Percentiles rank a stretch among this genome's conserved stretches.
Evolutionary conservation across 768 basidiomycete genomes (phyloP).

Genomic region (Tulasnella sp.): DNA sequence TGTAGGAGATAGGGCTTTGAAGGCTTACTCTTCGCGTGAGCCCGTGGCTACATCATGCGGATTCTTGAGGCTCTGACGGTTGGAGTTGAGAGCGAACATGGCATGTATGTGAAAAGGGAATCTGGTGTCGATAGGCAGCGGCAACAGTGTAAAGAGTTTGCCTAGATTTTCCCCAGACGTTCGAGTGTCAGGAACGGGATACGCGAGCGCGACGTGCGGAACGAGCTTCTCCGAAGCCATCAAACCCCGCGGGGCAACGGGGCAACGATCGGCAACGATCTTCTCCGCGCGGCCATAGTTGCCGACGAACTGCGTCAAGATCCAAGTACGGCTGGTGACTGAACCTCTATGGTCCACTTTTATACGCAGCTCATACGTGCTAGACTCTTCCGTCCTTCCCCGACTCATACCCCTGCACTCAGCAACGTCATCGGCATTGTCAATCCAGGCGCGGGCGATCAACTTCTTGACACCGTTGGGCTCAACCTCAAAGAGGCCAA

Average conservation of each 20-base stretch:
- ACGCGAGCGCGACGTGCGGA: conserved; percentile 27
- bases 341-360: background rate
- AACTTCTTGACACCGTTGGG: conserved; percentile 18
- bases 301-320: conserved; percentile 20
- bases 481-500: conserved; percentile 34
- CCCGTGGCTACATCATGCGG: background rate
- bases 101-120: conserved; percentile 9
- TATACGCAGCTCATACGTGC: background rate
- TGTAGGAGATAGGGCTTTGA: background rate
- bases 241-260: conserved; percentile 21
- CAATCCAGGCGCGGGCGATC: conserved; percentile 14
- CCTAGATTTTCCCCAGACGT: conserved; percentile 21
- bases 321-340: background rate
- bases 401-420: background rate
- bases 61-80: background rate
- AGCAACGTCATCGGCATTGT: background rate
- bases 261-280: background rate
- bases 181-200: conserved; percentile 24
- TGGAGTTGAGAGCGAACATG: conserved; percentile 22
- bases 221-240: conserved; percentile 33
- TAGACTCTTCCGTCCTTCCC: background rate
- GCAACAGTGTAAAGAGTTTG: conserved; percentile 39
- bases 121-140: conserved; percentile 24
- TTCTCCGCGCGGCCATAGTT: conserved; percentile 24
- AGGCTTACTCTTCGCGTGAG: background rate